Evolutionary conservation across 177 flowering plant genomes (phyloP), one percentile per base, ranked within the genome.

Genomic region (Tripterygium wilfordii): DNA sequence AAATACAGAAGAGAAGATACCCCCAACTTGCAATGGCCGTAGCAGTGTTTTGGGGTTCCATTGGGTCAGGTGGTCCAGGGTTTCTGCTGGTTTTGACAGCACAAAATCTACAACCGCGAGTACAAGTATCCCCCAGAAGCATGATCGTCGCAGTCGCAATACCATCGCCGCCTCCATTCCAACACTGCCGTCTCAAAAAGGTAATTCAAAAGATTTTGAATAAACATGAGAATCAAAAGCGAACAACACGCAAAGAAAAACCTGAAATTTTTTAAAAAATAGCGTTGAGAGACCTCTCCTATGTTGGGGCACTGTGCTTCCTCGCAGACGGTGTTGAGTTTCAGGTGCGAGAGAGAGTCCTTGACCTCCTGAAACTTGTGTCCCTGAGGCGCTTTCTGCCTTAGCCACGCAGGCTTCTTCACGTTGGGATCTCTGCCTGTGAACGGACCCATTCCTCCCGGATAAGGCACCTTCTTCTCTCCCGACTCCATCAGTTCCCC

Each of bases 251-350:
- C 14, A 22, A 33, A 25, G 18, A n/a, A 39, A 25, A 39, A 15
- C 0, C 10, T 10, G 8, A 10, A 20, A 19, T 18, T 51, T 2
- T 20, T 20, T 18, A 40, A 40, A 3, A 19, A 19, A 40, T 40
- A 19, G 30, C 2, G 23, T 2, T 14, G 2, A 33, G 18, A 1
- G 12, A 78, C 90, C 87, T 80, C 88, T 20, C 95, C 95, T 24
- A 88, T 85, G 53, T 88, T 88, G 41, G 97, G 95, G 52, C 97
- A 86, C 49, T 86, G 92, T 0, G 97, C 97, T 56, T 88, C 95
- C 64, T 86, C 84, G 49, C 97, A 88, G 19, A 88, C 97, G 3
- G 89, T 88, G 36, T 88, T 70, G 44, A 88, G 84, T 2, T 83
- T 86, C 66, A 86, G 55, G 28, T 63, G 52, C 4, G 88, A 76